Percentiles rank a stretch among this genome's conserved stretches.
Evolutionary conservation across 441 rosid genomes (phyloP).

Genomic region (Raphanus hybrid): DNA sequence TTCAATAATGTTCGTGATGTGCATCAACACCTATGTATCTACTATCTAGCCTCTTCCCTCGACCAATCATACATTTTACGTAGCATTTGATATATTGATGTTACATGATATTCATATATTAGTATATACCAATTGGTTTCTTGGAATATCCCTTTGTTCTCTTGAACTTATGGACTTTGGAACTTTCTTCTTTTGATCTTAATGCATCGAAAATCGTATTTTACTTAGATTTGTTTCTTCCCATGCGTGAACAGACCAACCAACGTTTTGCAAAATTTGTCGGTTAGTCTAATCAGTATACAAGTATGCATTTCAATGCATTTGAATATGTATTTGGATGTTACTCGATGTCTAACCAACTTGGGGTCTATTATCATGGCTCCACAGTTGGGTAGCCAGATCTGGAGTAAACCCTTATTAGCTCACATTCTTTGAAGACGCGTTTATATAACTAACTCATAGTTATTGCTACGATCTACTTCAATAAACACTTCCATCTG

Average conservation of each 20-base stretch:
- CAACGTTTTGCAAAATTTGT: conserved; percentile 4
- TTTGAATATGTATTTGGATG: conserved; percentile 1
- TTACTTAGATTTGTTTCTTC: background rate
- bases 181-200: background rate
- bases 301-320: conserved; percentile 1
- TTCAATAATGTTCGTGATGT: conserved; percentile 8
- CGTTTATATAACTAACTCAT: too few species aligned
- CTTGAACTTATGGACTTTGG: background rate
- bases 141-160: background rate
- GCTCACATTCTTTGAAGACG: too few species aligned
- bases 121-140: background rate
- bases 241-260: background rate
- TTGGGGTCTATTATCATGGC: too few species aligned
- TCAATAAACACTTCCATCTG: too few species aligned
- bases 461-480: too few species aligned
- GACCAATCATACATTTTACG: conserved; percentile 1
- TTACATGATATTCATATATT: background rate
- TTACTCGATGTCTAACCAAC: too few species aligned
- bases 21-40: background rate
- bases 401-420: too few species aligned
- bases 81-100: background rate
- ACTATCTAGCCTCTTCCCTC: conserved; percentile 9
- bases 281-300: background rate
- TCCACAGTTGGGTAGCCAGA: too few species aligned
- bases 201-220: conserved; percentile 5